Conservation (phyloP, 1,284 basidiomycete genomes). For the Rhodotorula sp. region DNA sequence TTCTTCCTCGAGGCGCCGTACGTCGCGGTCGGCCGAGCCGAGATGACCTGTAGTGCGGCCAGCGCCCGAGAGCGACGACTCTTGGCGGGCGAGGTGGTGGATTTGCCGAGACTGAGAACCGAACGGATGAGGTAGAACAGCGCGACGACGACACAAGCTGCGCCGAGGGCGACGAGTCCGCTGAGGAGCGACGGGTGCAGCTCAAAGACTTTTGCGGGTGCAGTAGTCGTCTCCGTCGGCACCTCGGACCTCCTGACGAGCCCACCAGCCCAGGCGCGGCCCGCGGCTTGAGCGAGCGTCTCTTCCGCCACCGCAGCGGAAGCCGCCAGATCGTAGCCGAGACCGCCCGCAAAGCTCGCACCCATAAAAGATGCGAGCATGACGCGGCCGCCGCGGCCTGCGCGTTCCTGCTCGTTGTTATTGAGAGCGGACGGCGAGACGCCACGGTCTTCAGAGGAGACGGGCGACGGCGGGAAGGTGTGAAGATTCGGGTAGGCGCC, state of each 20-base stretch:
- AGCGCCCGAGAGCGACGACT: constrained; percentile 21
- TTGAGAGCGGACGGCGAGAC: constrained; percentile 23
- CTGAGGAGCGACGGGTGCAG: constrained; percentile 29
- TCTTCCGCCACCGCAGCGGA: constrained; percentile 16
- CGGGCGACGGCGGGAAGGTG: constrained; percentile 29
- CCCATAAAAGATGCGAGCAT: constrained; percentile 40
- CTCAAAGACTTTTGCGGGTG: constrained; percentile 2
- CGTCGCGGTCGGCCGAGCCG: neutral
- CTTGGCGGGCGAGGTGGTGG: neutral
- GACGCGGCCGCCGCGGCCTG: constrained; percentile 18
- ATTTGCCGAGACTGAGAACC: neutral
- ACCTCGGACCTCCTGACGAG: constrained; percentile 24
- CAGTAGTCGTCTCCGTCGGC: neutral
- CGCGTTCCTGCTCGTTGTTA: neutral
- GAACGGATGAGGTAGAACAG: constrained; percentile 18
- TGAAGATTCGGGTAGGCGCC: neutral
- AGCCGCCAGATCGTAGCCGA: constrained; percentile 27
- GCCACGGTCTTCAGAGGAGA: constrained; percentile 18
- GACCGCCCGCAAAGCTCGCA: constrained; percentile 35
- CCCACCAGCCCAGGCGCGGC: constrained; percentile 24
- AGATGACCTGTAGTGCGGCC: constrained; percentile 18
- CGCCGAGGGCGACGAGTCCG: constrained; percentile 34
- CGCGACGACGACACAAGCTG: constrained; percentile 19
- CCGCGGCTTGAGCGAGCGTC: constrained; percentile 5
- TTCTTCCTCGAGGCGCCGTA: constrained; percentile 5